These are phyloP conservation scores for Erucastrum elatum DNA, from an alignment of 345 rosid genomes.

Conservation along the genomic window DNA sequence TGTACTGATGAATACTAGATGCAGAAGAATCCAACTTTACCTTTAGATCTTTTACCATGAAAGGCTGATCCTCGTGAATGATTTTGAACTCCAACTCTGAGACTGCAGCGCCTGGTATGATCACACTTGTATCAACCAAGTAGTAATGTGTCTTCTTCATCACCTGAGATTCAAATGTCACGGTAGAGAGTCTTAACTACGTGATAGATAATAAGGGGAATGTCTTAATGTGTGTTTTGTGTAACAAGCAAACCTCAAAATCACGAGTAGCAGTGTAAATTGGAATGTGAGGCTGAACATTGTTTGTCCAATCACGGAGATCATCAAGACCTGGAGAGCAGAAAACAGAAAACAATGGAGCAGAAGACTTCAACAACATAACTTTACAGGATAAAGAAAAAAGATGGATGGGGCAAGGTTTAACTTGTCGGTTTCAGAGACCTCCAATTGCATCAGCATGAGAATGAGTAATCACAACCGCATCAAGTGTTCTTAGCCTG, in stretches of 20 bases:
- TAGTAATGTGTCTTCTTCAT: conserved; percentile 97
- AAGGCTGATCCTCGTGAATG: conserved; percentile 79
- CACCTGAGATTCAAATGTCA: conserved; percentile 53
- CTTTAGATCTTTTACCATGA: conserved; percentile 65
- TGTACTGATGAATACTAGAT: neutral
- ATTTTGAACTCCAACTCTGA: conserved; percentile 76
- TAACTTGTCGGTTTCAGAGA: conserved; percentile 59
- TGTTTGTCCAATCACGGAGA: conserved; percentile 98
- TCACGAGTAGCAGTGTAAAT: conserved; percentile 80
- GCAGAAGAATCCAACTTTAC: conserved; percentile 30
- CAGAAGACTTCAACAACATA: conserved; percentile 13
- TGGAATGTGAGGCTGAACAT: conserved; percentile 75
- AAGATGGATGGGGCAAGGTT: conserved; percentile 29
- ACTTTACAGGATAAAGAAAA: conserved; percentile 9
- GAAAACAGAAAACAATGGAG: conserved; percentile 13
- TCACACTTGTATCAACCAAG: conserved; percentile 78
- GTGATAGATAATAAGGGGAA: neutral
- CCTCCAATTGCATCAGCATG: conserved; percentile 99
- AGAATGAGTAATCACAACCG: conserved; percentile 96
- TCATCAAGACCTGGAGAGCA: conserved; percentile 74
- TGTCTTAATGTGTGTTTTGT: neutral
- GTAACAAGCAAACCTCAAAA: conserved; percentile 57
- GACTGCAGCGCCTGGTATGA: conserved; percentile 87
- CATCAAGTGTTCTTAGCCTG: conserved; percentile 99
- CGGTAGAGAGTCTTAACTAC: conserved; percentile 9